Evolutionary conservation across 768 basidiomycete genomes (phyloP).

Genomic region (Jaapia argillacea): DNA sequence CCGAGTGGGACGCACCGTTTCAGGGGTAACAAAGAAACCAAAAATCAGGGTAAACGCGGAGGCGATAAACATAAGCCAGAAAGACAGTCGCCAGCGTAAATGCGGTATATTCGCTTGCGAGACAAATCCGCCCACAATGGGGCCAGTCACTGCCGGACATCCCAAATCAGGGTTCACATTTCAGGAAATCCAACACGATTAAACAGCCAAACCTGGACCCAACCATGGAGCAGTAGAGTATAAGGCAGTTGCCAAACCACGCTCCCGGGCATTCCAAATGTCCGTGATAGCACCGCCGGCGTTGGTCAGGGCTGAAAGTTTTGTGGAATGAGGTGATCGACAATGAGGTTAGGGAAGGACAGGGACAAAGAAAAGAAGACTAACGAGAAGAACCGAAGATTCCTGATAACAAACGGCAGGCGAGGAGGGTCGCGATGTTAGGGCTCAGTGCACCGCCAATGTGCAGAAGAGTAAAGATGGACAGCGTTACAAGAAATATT

Average conservation of each 20-base stretch:
- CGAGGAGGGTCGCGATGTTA: slow-evolving; percentile 36
- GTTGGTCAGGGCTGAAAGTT: slow-evolving; percentile 41
- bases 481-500: slow-evolving; percentile 43
- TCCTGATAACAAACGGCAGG: slow-evolving; percentile 46
- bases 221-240: slow-evolving; percentile 51
- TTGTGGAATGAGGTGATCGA: slow-evolving; percentile 1
- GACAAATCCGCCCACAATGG: slow-evolving; percentile 59
- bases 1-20: slow-evolving; percentile 35
- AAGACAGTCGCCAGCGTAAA: slow-evolving; percentile 53
- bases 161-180: no score
- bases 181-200: no score
- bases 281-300: slow-evolving; percentile 48
- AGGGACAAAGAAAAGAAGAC: slow-evolving; percentile 10
- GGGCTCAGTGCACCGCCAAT: slow-evolving; percentile 42
- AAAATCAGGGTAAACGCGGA: slow-evolving; percentile 32
- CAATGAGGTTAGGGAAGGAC: no score
- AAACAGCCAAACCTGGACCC: slow-evolving; percentile 32
- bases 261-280: slow-evolving; percentile 49
- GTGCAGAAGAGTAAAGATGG: slow-evolving; percentile 42
- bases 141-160: slow-evolving; percentile 56
- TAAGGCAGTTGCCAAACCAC: slow-evolving; percentile 47
- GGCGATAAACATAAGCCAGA: slow-evolving; percentile 56
- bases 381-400: slow-evolving; percentile 48
- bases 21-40: slow-evolving; percentile 40
- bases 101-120: slow-evolving; percentile 29